Evolutionary conservation across 768 basidiomycete species (phyloP), one percentile per base, ranked within the genome.

Genomic region (Amanita rimosa): DNA sequence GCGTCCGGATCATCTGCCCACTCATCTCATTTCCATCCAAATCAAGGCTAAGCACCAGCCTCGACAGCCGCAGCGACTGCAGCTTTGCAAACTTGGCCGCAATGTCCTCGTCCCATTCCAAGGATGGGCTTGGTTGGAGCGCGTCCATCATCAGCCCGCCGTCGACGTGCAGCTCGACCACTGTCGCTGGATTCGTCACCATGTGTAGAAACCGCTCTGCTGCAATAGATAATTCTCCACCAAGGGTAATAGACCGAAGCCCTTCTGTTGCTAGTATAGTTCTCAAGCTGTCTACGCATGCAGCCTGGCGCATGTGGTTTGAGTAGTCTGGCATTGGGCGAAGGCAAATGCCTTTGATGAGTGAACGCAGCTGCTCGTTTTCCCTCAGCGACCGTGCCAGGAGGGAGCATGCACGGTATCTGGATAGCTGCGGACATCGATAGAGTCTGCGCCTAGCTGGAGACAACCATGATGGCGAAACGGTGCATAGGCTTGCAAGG

Each of bases 101-200:
- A n/a, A 76, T 58, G 33, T 60, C 60, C 45, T 78, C 74, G 54
- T 78, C 74, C 76, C 77, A 79, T 53, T 72, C 70, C 54, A 81
- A 57, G 14, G 74, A 74, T 1, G 73, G 63, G 21, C 52, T 58
- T 14, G 53, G 44, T 44, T 52, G 52, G 31, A 65, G 47, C 19
- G 58, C 57, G 36, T 57, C 46, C n/a, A 52, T 48, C 10, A 68
- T 46, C 44, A 64, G 50, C 41, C 60, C 64, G 7, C 76, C 78
- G 56, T 78, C 72, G 52, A 79, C 64, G 42, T 69, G 69, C 14
- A 79, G 57, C 31, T 69, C 63, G 39, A 58, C 60, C 13, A 80
- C 56, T 14, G 59, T 51, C 14, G 73, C 66, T 44, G 74, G 62
- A 57, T 69, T 63, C 33, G 57, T 55, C 37, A 78, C 57, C 48